phyloP scores from a whole-genome alignment of 225 moss, liverwort and hornwort genomes.

The Polytrichum commune region DNA sequence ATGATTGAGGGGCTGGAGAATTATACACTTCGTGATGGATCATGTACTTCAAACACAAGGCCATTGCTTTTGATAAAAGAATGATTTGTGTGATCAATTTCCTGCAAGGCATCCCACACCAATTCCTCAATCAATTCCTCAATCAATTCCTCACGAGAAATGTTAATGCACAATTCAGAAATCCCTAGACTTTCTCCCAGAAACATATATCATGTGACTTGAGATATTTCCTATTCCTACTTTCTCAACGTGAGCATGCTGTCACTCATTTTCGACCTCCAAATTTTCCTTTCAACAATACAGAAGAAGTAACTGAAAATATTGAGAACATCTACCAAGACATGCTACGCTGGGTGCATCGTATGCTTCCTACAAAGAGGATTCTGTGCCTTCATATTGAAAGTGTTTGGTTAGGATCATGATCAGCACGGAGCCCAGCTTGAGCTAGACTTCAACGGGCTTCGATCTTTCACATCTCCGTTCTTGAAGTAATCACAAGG shows the following conservation, averaged over 20 bases:
- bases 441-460: slow-evolving; percentile 46
- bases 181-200: background rate
- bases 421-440: slow-evolving; percentile 51
- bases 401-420: slow-evolving; percentile 55
- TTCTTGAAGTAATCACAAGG: slow-evolving; percentile 61
- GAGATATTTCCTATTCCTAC: background rate
- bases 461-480: slow-evolving; percentile 41
- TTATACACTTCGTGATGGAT: slow-evolving; percentile 6
- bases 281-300: background rate
- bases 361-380: background rate
- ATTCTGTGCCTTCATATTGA: slow-evolving; percentile 39
- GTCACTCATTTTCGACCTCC: background rate
- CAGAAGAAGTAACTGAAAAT: background rate
- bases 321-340: background rate
- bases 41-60: slow-evolving; percentile 48
- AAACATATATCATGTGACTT: background rate
- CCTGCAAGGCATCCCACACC: slow-evolving; percentile 29
- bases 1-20: too few species aligned
- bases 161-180: background rate
- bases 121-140: background rate
- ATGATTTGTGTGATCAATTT: slow-evolving; percentile 54
- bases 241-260: background rate
- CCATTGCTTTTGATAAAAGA: slow-evolving; percentile 35
- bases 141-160: background rate
- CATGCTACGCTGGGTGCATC: too few species aligned